Base-by-base conservation (phyloP, 2,329 filamentous ascomycete genomes). In the Penicillium sp. region DNA sequence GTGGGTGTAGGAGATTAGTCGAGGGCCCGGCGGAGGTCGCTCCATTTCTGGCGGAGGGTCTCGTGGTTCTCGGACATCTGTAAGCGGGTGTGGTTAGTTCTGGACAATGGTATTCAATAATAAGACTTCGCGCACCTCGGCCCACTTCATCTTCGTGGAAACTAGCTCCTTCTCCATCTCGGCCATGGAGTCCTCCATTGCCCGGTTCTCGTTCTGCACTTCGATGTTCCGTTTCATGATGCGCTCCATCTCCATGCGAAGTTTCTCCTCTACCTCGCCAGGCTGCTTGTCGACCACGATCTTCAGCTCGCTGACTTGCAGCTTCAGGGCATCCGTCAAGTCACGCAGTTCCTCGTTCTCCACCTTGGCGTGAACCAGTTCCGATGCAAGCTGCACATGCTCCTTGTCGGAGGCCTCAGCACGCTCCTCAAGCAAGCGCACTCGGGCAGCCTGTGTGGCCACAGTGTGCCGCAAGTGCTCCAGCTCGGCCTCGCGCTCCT, bases 161-260 rank as follows among this genome's bases (percentile, higher is more conserved):
- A 99, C 93, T 64, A 99, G 80, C 73, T 92, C 87, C 75, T 93
- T 90, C 80, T 98, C 95, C 80, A 98, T 90, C 66, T 97, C 92
- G 5, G 86, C 83, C 83, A 96, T 84, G 69, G 95, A 90, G 71
- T 96, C 93, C 76, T 97, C 93, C 65, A 99, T 79, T 56, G 83
- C 85, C 58, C 90, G 84, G 70, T 98, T 99, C 78, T 96, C 91
- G 66, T 96, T 92, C 69, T 98, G 93, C 8, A 98, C 93, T 68
- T 96, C 91, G 61, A 90, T 85, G 71, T 98, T 98, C 59, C 92
- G 86, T 74, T 91, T 87, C 89, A 98, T 95, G 68, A 98, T 86
- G 52, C 90, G 85, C 54, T 97, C 93, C 78, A 96, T 93, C 76
- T 98, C 93, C 11, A 84, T 84, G 72, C 90, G 87, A 76, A 96